Base-by-base conservation (phyloP, 2,329 filamentous ascomycete species). In the Lasiodiplodia gonubiensis region DNA sequence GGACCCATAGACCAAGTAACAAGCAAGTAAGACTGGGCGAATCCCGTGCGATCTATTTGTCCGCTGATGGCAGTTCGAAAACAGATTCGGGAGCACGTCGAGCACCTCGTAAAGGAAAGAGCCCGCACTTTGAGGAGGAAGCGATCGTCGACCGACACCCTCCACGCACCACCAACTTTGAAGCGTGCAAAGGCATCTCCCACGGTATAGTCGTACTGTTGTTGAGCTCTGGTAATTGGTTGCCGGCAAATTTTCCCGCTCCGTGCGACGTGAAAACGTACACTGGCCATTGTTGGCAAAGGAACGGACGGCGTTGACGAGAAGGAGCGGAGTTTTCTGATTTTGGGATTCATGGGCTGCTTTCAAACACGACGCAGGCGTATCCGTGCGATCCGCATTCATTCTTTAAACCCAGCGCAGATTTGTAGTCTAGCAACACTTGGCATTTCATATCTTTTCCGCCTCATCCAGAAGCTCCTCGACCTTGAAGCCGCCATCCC, bases 391-490 rank as follows among this genome's bases (percentile, higher is more conserved):
- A 33, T 33, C 30, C 18, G 18, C 39, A 42, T 18, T 18, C 39
- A 42, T 42, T 42, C 54, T 42, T 59, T 21, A 6, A 21, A n/a
- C 42, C 18, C n/a, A 37, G 33, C 23, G 37, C 53, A 57, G 11
- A 27, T 18, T n/a, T 8, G 39, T 48, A 10, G 30, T 61, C 37
- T 27, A 49, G 27, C 16, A 39, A 18, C 27, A 49, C 37, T 23
- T 11, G n/a, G 12, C 8, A 14, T n/a, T 35, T 57, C 33, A 68
- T 3, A 96, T 82, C 80, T 89, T 92, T 85, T 98, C 94, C 0
- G 92, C 90, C 84, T 98, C 94, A 71, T 96, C 92, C 69, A 99
- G 80, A 75, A 99, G 78, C 78, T 90, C 89, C 78, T 97, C 92
- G 7, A 99, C 86, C 72, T 87, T 92, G 77, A 99, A 99, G 64